A percentile compares a stretch with the other conserved stretches of the same genome.
Evolutionary conservation across 169 alveolate species (phyloP).

Genomic region (Eimeria falciformis): DNA sequence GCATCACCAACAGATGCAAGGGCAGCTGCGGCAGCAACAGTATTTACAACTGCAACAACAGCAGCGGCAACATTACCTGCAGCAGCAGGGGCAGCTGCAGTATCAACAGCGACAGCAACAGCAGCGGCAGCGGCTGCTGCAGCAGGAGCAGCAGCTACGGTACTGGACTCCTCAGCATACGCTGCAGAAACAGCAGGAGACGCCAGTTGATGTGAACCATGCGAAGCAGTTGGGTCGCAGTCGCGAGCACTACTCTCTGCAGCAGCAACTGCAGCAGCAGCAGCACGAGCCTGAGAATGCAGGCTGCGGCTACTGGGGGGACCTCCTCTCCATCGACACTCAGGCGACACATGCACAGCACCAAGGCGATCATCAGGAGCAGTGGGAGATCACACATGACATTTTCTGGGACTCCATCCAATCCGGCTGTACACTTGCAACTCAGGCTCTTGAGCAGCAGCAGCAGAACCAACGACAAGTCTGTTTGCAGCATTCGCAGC

Average conservation of each 20-base stretch:
- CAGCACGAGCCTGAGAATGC: background rate
- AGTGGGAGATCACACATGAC: background rate
- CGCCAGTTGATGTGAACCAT: too few species aligned
- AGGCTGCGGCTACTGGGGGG: background rate
- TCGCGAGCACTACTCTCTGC: background rate
- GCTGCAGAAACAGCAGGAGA: background rate
- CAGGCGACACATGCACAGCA: background rate
- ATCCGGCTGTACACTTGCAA: background rate
- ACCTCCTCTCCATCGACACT: background rate
- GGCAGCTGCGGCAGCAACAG: constrained; percentile 3
- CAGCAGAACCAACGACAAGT: background rate
- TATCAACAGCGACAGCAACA: constrained; percentile 5
- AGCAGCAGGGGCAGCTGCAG: background rate
- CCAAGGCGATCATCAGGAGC: background rate
- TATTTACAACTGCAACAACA: background rate
- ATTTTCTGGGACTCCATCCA: background rate
- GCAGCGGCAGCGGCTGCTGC: constrained; percentile 2
- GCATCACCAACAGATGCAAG: constrained; percentile 27
- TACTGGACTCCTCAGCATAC: background rate
- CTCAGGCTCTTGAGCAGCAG: background rate
- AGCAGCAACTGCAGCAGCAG: background rate
- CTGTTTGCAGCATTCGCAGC: background rate
- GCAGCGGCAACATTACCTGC: background rate
- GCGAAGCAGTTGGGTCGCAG: too few species aligned
- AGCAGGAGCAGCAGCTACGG: constrained; percentile 43